Percentiles rank a stretch among this genome's conserved stretches.
Evolutionary conservation across 768 basidiomycete species (phyloP).

Genomic region (Kwoniella europaea): DNA sequence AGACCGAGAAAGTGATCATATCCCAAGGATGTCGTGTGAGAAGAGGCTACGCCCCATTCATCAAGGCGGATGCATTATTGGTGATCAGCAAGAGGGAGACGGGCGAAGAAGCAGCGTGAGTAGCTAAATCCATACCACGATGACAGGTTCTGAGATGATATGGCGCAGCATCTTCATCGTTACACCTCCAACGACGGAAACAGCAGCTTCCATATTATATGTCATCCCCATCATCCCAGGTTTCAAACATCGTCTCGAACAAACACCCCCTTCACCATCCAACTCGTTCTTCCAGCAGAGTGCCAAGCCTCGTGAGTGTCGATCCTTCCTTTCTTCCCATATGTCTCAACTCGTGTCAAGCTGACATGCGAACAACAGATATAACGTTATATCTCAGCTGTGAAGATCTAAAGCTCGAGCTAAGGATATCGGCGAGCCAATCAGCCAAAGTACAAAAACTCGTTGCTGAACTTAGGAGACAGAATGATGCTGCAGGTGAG

Average conservation of each 20-base stretch:
- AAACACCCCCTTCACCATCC: conserved; percentile 49
- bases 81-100: conserved; percentile 20
- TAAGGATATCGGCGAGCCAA: conserved; percentile 37
- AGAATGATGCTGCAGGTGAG: conserved; percentile 35
- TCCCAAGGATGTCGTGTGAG: conserved; percentile 29
- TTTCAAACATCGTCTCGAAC: conserved; percentile 38
- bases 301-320: conserved; percentile 43
- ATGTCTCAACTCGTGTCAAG: neutral
- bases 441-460: conserved; percentile 34
- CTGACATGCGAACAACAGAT: conserved; percentile 23
- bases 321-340: neutral
- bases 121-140: neutral
- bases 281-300: conserved; percentile 48
- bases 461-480: conserved; percentile 35
- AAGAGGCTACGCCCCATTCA: conserved; percentile 23
- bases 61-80: conserved; percentile 27
- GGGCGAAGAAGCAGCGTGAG: conserved; percentile 26
- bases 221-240: conserved; percentile 29
- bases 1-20: conserved; percentile 23
- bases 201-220: conserved; percentile 24
- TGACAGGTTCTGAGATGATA: neutral
- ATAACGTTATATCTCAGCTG: conserved; percentile 38
- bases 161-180: conserved; percentile 30
- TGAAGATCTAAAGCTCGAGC: conserved; percentile 24
- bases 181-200: neutral